Conservation (phyloP, 768 basidiomycete species). For the Coprinellus micaceus region DNA sequence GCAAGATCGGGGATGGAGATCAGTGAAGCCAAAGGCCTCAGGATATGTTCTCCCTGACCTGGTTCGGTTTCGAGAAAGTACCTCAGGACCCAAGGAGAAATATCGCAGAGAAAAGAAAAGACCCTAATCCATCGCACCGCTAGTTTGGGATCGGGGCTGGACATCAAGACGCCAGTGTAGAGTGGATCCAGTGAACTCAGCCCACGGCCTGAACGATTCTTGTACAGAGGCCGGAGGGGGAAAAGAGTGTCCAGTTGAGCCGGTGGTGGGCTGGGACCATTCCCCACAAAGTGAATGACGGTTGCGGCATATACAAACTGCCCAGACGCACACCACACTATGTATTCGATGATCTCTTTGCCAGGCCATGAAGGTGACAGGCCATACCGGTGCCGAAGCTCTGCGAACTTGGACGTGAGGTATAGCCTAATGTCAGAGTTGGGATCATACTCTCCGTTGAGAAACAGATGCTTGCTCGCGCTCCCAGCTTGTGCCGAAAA, state of each 20-base stretch:
- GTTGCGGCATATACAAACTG: conserved; percentile 18
- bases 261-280: background rate
- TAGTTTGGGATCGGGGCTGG: background rate
- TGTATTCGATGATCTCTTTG: background rate
- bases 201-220: background rate
- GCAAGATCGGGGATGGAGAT: too few species aligned
- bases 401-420: background rate
- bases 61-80: too few species aligned
- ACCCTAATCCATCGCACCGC: background rate
- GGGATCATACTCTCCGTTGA: background rate
- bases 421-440: conserved; percentile 1
- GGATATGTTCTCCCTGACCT: too few species aligned
- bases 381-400: background rate
- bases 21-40: too few species aligned
- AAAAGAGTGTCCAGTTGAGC: conserved; percentile 9
- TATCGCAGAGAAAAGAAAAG: too few species aligned
- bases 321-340: conserved; percentile 8
- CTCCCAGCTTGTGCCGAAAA: background rate
- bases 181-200: background rate
- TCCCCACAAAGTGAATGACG: conserved; percentile 7
- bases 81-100: too few species aligned
- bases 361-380: background rate
- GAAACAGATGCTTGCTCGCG: background rate
- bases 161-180: background rate
- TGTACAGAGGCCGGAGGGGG: background rate